Percentiles rank a stretch among this genome's conserved stretches.
phyloP scores from a whole-genome alignment of 1,284 basidiomycete genomes.

The Inonotus obliquus region DNA sequence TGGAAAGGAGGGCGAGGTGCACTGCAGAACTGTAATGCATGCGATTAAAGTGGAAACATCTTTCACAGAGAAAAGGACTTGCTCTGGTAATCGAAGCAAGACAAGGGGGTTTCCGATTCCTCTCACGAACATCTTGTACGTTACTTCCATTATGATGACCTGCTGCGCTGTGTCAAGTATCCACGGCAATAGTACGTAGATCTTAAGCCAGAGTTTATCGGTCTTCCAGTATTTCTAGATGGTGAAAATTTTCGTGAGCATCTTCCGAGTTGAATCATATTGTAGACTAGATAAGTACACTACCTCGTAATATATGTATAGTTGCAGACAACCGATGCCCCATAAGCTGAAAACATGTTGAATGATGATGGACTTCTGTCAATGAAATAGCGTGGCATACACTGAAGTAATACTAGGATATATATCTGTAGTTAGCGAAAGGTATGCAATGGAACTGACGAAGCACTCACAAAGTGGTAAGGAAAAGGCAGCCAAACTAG shows the following conservation, averaged over 20 bases:
- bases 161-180: not conserved
- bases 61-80: no score
- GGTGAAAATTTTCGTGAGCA: no score
- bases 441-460: not conserved
- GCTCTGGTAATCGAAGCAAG: not conserved
- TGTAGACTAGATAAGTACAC: no score
- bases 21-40: no score
- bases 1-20: not conserved
- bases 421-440: not conserved
- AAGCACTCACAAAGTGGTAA: not conserved
- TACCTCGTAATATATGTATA: not conserved
- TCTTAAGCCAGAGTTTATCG: not conserved
- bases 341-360: not conserved
- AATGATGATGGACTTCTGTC: not conserved
- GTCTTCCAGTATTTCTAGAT: not conserved
- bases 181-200: not conserved
- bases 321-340: not conserved
- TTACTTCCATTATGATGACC: not conserved
- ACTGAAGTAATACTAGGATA: not conserved
- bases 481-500: not conserved
- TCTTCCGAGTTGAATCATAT: not conserved
- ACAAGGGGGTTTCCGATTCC: not conserved
- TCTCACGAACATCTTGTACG: not conserved
- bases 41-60: no score
- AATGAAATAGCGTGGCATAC: not conserved